These are phyloP conservation scores for Candida schatavii DNA, from an alignment of 805 yeast genomes.

Conservation along the genomic window DNA sequence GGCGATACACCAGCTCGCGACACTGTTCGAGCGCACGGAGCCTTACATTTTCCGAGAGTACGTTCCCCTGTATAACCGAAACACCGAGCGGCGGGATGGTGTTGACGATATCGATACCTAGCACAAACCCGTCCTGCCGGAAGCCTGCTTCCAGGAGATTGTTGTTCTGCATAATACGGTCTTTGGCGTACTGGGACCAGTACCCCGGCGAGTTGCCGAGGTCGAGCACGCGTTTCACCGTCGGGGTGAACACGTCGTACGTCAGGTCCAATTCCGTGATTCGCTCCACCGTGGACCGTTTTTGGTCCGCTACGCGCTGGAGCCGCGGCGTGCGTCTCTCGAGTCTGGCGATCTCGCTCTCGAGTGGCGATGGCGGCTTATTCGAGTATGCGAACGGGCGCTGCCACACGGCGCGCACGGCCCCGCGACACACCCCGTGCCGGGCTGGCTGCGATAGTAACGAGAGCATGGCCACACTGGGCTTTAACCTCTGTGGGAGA, in stretches of 20 bases:
- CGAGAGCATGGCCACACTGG: no score
- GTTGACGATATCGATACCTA: constrained; percentile 60
- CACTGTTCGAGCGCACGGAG: constrained; percentile 22
- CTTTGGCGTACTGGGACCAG: constrained; percentile 33
- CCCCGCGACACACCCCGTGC: background rate
- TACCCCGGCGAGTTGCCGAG: constrained; percentile 42
- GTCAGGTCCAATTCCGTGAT: constrained; percentile 27
- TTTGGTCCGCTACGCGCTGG: constrained; percentile 22
- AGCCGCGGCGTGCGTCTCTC: constrained; percentile 15
- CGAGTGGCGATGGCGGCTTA: constrained; percentile 1
- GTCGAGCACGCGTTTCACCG: constrained; percentile 33
- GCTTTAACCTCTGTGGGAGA: no score
- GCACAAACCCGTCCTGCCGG: constrained; percentile 28
- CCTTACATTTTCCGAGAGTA: constrained; percentile 52
- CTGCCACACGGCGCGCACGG: background rate
- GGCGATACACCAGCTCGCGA: constrained; percentile 23
- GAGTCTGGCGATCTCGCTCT: constrained; percentile 1
- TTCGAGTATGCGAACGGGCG: background rate
- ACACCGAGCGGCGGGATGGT: constrained; percentile 80
- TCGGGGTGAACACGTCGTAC: constrained; percentile 23
- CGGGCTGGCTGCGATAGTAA: no score
- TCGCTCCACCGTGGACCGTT: constrained; percentile 21
- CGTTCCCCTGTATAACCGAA: constrained; percentile 80
- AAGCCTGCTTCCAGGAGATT: constrained; percentile 24
- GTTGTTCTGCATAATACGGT: constrained; percentile 26